Evolutionary conservation across 768 basidiomycete genomes (phyloP), one percentile per base, ranked within the genome.

Genomic region (Serendipita sp.): DNA sequence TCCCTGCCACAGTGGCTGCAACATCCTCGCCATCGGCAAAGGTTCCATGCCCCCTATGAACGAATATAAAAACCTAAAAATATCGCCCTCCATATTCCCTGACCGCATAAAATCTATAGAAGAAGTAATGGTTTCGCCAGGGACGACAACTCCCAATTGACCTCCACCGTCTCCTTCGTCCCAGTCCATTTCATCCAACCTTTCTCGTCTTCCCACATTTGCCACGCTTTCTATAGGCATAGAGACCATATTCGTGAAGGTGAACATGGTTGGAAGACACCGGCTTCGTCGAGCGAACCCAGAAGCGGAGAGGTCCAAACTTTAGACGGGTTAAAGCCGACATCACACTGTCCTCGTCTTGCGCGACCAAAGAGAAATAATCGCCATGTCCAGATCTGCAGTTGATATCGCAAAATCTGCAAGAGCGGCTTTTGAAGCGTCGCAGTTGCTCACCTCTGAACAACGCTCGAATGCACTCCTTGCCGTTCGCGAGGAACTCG

Each of bases 1-100:
- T 86, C 34, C 96, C 96, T 34, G 92, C 86, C 11, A 99, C 92
- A 31, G 90, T 89, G 20, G 94, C 86, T 3, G 53, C 53, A 58
- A 58, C 53, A n/a, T 58, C 53, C 17, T 58, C 53, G 20, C 53
- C 53, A 31, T 58, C 53, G 7, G 53, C 24, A 28, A 58, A 58
- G 9, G 53, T 58, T 28, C 53, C 53, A 58, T 58, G 53, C 11
- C 53, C 53, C 22, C 53, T 58, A 14, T 38, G 53, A 28, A 58
- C 11, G 14, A 28, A 20, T 20, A 9, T 48, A 5, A 48, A n/a
- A 28, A 9, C 26, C 9, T 5, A 48, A 48, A 48, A 2, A 5
- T 9, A 5, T 20, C 45, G n/a, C 20, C n/a, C 5, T 24, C 53
- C 9, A 28, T 58, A 58, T n/a, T n/a, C n/a, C n/a, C n/a, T n/a